phyloP scores from a whole-genome alignment of 495 filamentous ascomycete genomes.

The Penicillium bialowiezense region DNA sequence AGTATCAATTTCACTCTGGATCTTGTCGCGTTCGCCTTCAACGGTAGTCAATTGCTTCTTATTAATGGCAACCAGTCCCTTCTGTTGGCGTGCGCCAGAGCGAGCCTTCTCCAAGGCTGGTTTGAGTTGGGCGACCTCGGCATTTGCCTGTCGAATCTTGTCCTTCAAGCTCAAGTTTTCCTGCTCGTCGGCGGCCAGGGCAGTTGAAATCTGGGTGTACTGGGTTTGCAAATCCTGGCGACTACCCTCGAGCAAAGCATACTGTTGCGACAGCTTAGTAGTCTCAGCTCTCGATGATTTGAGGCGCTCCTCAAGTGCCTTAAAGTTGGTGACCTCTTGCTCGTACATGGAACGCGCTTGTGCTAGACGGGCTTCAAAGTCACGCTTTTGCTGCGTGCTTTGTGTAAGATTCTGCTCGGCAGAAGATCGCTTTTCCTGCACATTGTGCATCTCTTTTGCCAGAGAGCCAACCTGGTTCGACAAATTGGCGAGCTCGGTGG shows the following conservation, averaged over 20 bases:
- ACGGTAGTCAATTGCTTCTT: constrained; percentile 92
- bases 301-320: constrained; percentile 78
- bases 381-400: constrained; percentile 78
- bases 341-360: constrained; percentile 87
- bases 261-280: constrained; percentile 75
- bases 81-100: constrained; percentile 87
- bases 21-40: constrained; percentile 81
- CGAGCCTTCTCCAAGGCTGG: constrained; percentile 88
- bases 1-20: constrained; percentile 73
- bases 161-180: constrained; percentile 87
- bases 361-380: constrained; percentile 82
- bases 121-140: constrained; percentile 75
- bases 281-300: constrained; percentile 72
- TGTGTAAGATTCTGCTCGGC: constrained; percentile 78
- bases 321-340: constrained; percentile 84
- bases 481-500: constrained; percentile 90
- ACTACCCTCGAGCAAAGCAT: constrained; percentile 74
- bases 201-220: constrained; percentile 69
- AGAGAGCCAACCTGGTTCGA: constrained; percentile 91
- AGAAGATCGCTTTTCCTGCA: constrained; percentile 72
- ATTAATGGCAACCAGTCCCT: constrained; percentile 92
- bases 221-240: constrained; percentile 83
- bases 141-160: constrained; percentile 76
- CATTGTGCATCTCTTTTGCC: constrained; percentile 88
- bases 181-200: constrained; percentile 80